Evolutionary conservation across 768 basidiomycete species (phyloP).

Genomic region (Lyophyllum shimeji): DNA sequence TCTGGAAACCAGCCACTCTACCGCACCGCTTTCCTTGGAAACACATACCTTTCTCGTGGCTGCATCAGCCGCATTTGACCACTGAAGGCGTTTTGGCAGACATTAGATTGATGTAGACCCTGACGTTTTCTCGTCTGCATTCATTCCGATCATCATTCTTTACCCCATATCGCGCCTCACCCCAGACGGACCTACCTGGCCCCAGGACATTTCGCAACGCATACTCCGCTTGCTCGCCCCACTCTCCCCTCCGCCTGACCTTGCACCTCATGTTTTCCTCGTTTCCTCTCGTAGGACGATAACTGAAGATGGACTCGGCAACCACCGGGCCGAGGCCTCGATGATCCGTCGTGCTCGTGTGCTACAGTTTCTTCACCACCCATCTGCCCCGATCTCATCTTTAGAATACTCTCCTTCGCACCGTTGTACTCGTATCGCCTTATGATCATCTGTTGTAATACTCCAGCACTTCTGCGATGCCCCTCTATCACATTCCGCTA

Average conservation of each 20-base stretch:
- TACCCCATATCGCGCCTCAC: conserved; percentile 8
- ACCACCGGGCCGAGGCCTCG: conserved; percentile 10
- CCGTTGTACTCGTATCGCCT: background rate
- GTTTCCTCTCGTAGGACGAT: background rate
- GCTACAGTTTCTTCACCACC: background rate
- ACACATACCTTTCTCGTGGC: conserved; percentile 14
- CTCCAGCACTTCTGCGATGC: conserved; percentile 4
- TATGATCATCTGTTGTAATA: conserved; percentile 5
- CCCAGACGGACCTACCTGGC: background rate
- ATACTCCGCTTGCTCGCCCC: conserved; percentile 1
- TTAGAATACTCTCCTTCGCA: background rate
- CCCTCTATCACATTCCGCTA: conserved; percentile 3
- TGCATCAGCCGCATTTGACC: conserved; percentile 14
- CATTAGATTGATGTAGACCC: conserved; percentile 10
- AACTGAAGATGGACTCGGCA: conserved; percentile 1
- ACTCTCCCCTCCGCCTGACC: background rate
- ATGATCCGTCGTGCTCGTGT: conserved; percentile 9
- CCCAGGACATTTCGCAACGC: background rate
- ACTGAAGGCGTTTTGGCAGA: conserved; percentile 11
- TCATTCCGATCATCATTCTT: conserved; percentile 14
- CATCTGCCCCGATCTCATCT: background rate
- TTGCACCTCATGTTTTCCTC: conserved; percentile 5
- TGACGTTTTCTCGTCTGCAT: conserved; percentile 9
- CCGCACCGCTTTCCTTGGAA: conserved; percentile 15
- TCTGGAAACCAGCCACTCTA: conserved; percentile 1